Conservation (phyloP, 192 early-diverging fungal species). For the Coemansia asiatica region DNA sequence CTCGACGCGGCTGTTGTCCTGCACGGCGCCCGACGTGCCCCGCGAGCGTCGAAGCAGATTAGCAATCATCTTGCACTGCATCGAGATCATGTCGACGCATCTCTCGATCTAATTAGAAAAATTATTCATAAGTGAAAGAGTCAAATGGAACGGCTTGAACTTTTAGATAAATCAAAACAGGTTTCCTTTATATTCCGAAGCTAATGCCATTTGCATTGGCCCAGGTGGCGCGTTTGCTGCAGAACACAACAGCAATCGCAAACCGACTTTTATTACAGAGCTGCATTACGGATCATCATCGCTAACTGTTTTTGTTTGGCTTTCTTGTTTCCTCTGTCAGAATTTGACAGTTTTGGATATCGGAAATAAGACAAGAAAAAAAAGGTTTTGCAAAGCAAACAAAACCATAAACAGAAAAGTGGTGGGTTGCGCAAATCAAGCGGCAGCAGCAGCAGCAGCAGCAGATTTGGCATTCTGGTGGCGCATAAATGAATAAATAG, state of each 20-base stretch:
- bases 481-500: neutral
- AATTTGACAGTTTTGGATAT: neutral
- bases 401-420: neutral
- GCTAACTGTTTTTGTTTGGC: neutral
- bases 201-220: neutral
- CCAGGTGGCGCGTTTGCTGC: neutral
- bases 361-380: neutral
- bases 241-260: neutral
- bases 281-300: neutral
- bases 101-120: conserved; percentile 38
- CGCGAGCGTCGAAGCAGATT: conserved; percentile 53
- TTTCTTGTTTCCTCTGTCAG: neutral
- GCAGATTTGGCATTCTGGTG: neutral
- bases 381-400: neutral
- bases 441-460: neutral
- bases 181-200: neutral
- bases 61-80: conserved; percentile 53
- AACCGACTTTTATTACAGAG: neutral
- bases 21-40: conserved; percentile 19
- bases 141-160: no score
- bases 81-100: conserved; percentile 53
- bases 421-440: no score
- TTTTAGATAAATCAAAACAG: neutral
- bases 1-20: conserved; percentile 2
- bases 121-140: neutral